phyloP scores from a whole-genome alignment of 176 grass and related monocot genomes.

The Aegilops umbellulata region DNA sequence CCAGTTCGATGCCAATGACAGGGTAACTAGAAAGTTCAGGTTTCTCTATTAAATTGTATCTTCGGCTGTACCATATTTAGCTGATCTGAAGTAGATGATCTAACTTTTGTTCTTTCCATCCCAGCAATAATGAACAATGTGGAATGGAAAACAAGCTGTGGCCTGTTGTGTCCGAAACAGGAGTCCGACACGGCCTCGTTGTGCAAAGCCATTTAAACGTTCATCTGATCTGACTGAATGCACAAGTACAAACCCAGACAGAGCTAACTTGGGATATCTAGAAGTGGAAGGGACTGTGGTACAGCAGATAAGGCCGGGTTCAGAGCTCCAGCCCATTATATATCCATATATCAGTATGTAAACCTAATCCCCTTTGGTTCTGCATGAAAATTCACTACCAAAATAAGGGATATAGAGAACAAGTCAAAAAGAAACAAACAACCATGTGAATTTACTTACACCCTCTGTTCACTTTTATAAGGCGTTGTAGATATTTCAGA shows the following conservation, averaged over 20 bases:
- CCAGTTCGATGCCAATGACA: slow-evolving; percentile 4
- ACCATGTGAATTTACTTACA: not conserved
- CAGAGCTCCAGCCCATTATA: not conserved
- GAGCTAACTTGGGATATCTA: not conserved
- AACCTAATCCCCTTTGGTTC: not conserved
- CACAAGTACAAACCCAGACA: not conserved
- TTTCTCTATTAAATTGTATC: not conserved
- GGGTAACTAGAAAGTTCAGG: slow-evolving; percentile 5
- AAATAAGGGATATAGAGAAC: not conserved
- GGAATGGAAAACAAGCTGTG: not conserved
- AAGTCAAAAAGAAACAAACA: not conserved
- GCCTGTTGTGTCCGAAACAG: not conserved
- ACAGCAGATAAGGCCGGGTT: not conserved
- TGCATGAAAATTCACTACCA: not conserved
- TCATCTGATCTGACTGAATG: not conserved
- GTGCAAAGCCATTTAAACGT: not conserved
- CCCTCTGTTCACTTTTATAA: too few species aligned
- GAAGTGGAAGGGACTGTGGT: not conserved
- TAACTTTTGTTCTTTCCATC: not conserved
- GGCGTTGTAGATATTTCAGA: too few species aligned
- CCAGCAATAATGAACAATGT: not conserved
- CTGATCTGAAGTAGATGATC: not conserved
- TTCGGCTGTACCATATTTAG: not conserved
- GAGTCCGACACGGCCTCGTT: not conserved
- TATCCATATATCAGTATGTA: not conserved